Evolutionary conservation across 495 filamentous ascomycete genomes (phyloP), one percentile per base, ranked within the genome.

Genomic region (Tuber brumale): DNA sequence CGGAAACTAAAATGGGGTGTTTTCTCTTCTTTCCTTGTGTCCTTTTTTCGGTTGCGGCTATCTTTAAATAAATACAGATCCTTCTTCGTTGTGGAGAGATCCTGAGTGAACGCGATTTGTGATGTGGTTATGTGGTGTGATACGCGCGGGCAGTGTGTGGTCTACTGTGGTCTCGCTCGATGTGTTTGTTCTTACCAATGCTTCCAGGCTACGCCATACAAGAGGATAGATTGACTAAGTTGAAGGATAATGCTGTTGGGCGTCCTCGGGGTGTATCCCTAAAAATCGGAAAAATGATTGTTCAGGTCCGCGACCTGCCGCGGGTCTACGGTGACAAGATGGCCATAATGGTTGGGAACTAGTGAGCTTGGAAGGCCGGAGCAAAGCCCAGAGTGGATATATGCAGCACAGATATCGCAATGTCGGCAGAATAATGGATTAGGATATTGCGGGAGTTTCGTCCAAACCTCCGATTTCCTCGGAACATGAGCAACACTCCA

Each of bases 21-120:
- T 66, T 66, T 66, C 12, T 35, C 14, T 12, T 18, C 5, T 12
- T 31, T 46, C 1, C 27, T 35, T 35, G 3, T 18, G 12, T 66
- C 12, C 12, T 66, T 35, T 66, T 66, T 66, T 66, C 57, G 57
- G 57, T 31, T 35, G 57, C 12, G 57, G 57, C 27, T 66, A 66
- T 66, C 57, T 66, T 66, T 66, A 66, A 66, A 66, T 35, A 66
- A 66, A 66, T 66, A 35, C 57, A 35, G 57, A 66, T 19, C 57
- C n/a, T 66, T 66, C 57, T 66, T 66, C 12, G 27, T 35, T 35
- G 14, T 19, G 57, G 27, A 66, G 14, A 31, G 27, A 31, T 61
- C 9, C 14, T 61, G n/a, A 16, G 57, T 66, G 57, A 27, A 19
- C 27, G 3, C 31, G 57, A 7, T 35, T 66, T 66, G 12, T 35